A percentile compares a stretch with the other conserved stretches of the same genome.
These are phyloP conservation scores for Phlebiopsis gigantea DNA, from an alignment of 768 basidiomycete genomes.

Conservation along the genomic window DNA sequence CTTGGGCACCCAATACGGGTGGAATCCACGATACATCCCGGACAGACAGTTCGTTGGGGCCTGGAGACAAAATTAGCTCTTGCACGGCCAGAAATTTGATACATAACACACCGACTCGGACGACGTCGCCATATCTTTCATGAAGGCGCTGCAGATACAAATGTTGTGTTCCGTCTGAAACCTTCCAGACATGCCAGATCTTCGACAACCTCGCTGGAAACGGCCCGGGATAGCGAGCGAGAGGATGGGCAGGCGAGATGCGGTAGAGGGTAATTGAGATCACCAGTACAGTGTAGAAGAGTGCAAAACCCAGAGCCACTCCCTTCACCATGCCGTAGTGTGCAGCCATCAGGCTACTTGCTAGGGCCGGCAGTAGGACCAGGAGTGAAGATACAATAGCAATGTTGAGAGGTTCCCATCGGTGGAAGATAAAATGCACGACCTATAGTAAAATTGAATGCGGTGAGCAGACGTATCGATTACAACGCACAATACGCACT, in stretches of 20 bases:
- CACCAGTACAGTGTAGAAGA: slow-evolving; percentile 28
- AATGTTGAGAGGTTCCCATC: slow-evolving; percentile 13
- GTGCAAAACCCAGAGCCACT: slow-evolving; percentile 10
- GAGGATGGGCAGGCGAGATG: slow-evolving; percentile 48
- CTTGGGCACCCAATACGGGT: slow-evolving; percentile 12
- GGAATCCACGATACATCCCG: slow-evolving; percentile 6
- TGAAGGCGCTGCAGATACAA: slow-evolving; percentile 24
- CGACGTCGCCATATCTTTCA: slow-evolving; percentile 29
- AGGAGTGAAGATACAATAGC: slow-evolving; percentile 14
- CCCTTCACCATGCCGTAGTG: slow-evolving; percentile 2
- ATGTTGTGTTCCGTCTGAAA: slow-evolving; percentile 31
- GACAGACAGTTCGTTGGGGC: slow-evolving; percentile 19
- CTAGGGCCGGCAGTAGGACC: slow-evolving; percentile 3
- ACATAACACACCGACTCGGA: slow-evolving; percentile 33
- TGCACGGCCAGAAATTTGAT: no score
- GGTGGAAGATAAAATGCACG: slow-evolving; percentile 12
- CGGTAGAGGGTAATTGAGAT: slow-evolving; percentile 30
- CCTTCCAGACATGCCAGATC: slow-evolving; percentile 32
- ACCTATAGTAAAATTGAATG: neutral
- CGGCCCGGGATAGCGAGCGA: slow-evolving; percentile 48
- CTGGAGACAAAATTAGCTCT: no score
- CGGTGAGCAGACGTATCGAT: slow-evolving; percentile 16
- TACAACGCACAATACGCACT: slow-evolving; percentile 9
- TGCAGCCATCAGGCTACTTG: slow-evolving; percentile 6
- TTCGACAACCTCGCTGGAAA: slow-evolving; percentile 37